Evolutionary conservation across 2,329 filamentous ascomycete genomes (phyloP).

Genomic region (Colletotrichum coccodes): DNA sequence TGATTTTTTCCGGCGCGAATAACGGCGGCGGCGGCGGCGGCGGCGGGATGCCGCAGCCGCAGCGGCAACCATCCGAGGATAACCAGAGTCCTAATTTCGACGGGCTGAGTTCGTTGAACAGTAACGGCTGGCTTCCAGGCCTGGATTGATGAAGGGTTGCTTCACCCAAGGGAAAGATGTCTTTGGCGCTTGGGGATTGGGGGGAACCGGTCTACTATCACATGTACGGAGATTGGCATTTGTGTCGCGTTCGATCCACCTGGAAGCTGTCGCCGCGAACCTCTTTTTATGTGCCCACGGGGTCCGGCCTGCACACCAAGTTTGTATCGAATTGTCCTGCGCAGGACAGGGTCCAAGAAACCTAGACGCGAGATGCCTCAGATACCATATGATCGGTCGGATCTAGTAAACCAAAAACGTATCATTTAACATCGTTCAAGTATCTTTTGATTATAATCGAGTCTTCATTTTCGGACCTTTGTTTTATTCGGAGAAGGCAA

Average conservation of each 20-base stretch:
- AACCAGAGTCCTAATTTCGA: constrained; percentile 39
- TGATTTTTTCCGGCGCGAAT: constrained; percentile 30
- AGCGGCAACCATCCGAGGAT: constrained; percentile 21
- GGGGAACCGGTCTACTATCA: not conserved
- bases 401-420: not conserved
- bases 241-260: no score
- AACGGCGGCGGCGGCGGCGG: not conserved
- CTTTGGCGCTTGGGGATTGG: not conserved
- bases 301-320: no score
- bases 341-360: not conserved
- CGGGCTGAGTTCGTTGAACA: constrained; percentile 43
- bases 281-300: no score
- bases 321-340: not conserved
- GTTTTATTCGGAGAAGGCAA: no score
- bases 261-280: no score
- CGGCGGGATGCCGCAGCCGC: not conserved
- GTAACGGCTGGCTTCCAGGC: constrained; percentile 46
- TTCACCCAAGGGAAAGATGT: not conserved
- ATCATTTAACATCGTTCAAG: no score
- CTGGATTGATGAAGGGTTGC: constrained; percentile 42
- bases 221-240: not conserved
- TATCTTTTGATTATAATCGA: no score
- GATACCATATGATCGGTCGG: not conserved
- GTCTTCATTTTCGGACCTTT: no score
- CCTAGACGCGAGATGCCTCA: not conserved